phyloP scores from a whole-genome alignment of 2,329 filamentous ascomycete species.

The Volutella citrinella region DNA sequence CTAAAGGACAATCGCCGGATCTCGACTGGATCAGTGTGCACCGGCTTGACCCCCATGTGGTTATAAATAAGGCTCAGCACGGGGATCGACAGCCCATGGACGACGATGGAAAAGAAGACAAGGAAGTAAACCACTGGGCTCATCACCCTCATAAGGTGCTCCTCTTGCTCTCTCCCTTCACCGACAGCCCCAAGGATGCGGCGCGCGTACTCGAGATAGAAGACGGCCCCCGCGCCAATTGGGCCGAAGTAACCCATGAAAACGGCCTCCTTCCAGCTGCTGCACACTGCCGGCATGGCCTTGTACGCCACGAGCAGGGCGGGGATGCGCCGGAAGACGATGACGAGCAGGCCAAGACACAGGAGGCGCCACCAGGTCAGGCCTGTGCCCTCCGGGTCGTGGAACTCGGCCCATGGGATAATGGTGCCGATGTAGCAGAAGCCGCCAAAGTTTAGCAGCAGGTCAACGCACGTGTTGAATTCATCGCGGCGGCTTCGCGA shows the following conservation, averaged over 20 bases:
- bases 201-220: slow-evolving; percentile 63
- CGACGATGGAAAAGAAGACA: slow-evolving; percentile 23
- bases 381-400: slow-evolving; percentile 66
- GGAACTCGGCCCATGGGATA: slow-evolving; percentile 75
- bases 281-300: slow-evolving; percentile 74
- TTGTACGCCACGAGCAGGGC: slow-evolving; percentile 72
- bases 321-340: slow-evolving; percentile 75
- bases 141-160: slow-evolving; percentile 34
- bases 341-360: slow-evolving; percentile 68
- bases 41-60: neutral
- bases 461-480: slow-evolving; percentile 91
- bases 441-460: slow-evolving; percentile 84
- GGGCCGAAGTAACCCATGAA: slow-evolving; percentile 94
- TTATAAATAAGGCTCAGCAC: slow-evolving; percentile 8
- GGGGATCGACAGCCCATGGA: slow-evolving; percentile 19
- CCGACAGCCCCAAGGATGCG: slow-evolving; percentile 37
- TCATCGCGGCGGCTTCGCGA: slow-evolving; percentile 83
- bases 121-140: slow-evolving; percentile 39
- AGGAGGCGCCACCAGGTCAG: slow-evolving; percentile 75
- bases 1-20: slow-evolving; percentile 1
- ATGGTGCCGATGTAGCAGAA: slow-evolving; percentile 92
- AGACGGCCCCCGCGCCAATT: slow-evolving; percentile 85
- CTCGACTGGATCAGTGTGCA: slow-evolving; percentile 10
- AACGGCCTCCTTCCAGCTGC: slow-evolving; percentile 69
- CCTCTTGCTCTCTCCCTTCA: slow-evolving; percentile 32